Evolutionary conservation across 2,329 filamentous ascomycete species (phyloP).

Genomic region (Fusarium cicatricum): DNA sequence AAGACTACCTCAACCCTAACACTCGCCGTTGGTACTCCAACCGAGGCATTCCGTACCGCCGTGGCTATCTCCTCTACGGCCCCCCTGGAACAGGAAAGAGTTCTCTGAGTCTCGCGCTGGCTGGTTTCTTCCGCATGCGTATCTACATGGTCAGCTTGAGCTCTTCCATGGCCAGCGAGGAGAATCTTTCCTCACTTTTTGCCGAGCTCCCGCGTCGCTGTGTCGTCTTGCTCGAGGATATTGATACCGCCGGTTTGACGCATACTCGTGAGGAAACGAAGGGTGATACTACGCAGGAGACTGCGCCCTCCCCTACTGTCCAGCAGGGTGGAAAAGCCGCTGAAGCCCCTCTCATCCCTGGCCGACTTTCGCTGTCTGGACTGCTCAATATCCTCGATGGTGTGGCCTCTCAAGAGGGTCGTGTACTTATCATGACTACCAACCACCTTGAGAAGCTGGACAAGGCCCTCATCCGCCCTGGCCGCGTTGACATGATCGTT

Average conservation of each 20-base stretch:
- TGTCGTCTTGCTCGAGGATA: constrained; percentile 78
- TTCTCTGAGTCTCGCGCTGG: constrained; percentile 73
- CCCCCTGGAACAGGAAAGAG: constrained; percentile 84
- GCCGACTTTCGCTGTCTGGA: constrained; percentile 73
- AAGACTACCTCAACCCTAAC: constrained; percentile 68
- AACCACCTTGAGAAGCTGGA: constrained; percentile 69
- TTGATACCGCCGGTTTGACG: constrained; percentile 76
- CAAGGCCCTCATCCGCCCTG: constrained; percentile 68
- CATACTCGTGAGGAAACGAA: constrained; percentile 59
- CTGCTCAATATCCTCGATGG: constrained; percentile 85
- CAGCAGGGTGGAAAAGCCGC: constrained; percentile 6
- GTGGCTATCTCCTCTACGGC: constrained; percentile 83
- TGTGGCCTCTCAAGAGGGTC: constrained; percentile 69
- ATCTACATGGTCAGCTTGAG: constrained; percentile 78
- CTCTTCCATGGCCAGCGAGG: constrained; percentile 69
- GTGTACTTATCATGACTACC: constrained; percentile 72
- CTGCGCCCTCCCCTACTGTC: constrained; percentile 25
- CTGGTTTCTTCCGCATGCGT: constrained; percentile 73
- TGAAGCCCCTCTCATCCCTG: constrained; percentile 17
- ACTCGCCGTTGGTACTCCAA: constrained; percentile 83
- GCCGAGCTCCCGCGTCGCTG: constrained; percentile 72
- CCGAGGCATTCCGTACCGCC: constrained; percentile 83
- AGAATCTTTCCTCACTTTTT: constrained; percentile 71
- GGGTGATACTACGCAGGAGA: constrained; percentile 35
- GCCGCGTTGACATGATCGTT: constrained; percentile 67